A percentile compares a stretch with the other conserved stretches of the same genome.
Conservation (phyloP, 176 grass and related monocot species). For the Triticum timopheevii region DNA sequence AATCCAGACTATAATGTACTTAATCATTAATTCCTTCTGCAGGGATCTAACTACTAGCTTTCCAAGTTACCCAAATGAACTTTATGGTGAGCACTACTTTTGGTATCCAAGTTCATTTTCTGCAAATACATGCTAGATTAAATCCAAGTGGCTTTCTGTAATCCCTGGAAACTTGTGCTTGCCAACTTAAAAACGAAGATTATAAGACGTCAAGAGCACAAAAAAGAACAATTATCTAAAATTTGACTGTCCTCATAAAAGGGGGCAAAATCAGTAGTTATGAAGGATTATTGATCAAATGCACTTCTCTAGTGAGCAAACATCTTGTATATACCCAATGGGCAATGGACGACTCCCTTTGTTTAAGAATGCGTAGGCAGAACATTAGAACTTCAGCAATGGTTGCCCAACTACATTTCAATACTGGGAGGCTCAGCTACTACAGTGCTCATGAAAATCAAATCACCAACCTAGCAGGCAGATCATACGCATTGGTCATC, state of each 20-base stretch:
- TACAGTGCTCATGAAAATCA: neutral
- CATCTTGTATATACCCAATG: neutral
- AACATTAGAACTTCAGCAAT: neutral
- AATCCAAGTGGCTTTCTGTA: neutral
- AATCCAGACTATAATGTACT: neutral
- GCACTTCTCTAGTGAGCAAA: neutral
- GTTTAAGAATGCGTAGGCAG: neutral
- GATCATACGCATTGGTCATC: conserved; percentile 93
- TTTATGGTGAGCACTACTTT: neutral
- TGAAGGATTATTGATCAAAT: neutral
- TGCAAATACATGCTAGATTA: neutral
- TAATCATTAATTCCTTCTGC: neutral
- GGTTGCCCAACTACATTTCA: conserved; percentile 2
- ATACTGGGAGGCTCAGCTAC: neutral
- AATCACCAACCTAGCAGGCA: conserved; percentile 68
- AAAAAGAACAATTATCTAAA: neutral
- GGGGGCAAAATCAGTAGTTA: neutral
- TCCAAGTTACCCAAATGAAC: neutral
- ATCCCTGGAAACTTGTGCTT: neutral
- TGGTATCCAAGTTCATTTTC: neutral
- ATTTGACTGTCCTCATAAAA: neutral
- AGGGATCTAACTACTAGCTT: neutral
- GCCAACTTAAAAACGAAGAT: neutral
- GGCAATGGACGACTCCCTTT: neutral
- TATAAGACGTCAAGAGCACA: neutral